phyloP scores from a whole-genome alignment of 164 flowering plant species.

The Annona cherimola region DNA sequence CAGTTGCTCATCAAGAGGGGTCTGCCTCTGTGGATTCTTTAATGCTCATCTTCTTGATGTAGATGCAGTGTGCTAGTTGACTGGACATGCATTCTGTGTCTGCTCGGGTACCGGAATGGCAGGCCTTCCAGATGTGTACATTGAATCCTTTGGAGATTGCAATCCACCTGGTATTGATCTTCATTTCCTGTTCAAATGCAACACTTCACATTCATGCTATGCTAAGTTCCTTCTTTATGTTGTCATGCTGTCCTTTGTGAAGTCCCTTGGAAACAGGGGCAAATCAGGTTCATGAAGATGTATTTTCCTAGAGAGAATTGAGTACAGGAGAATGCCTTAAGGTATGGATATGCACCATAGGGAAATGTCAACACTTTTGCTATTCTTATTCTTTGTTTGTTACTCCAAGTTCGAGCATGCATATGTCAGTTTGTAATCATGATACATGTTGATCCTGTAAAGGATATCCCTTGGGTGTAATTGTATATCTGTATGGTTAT shows the following conservation, averaged over 20 bases:
- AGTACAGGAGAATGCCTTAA: neutral
- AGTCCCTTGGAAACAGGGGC: neutral
- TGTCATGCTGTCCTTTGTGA: neutral
- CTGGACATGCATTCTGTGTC: too few species aligned
- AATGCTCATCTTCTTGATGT: too few species aligned
- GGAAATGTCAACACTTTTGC: neutral
- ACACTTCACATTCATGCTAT: neutral
- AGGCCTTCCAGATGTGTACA: neutral
- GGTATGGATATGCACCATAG: neutral
- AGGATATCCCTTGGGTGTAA: too few species aligned
- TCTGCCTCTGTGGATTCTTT: neutral
- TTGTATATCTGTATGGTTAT: too few species aligned
- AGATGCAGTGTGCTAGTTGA: too few species aligned
- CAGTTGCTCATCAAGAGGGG: neutral
- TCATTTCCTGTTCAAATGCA: neutral
- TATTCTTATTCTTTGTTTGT: too few species aligned
- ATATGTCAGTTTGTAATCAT: too few species aligned
- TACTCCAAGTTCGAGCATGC: too few species aligned
- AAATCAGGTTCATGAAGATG: conserved; percentile 1
- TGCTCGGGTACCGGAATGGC: neutral
- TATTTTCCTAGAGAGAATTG: neutral
- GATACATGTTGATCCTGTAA: too few species aligned
- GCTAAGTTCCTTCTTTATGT: neutral
- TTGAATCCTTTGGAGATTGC: neutral
- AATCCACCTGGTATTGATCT: neutral